A percentile compares a stretch with the other conserved stretches of the same genome.
Evolutionary conservation across 306 rosid species (phyloP).

Genomic region (Gillenia trifoliata): DNA sequence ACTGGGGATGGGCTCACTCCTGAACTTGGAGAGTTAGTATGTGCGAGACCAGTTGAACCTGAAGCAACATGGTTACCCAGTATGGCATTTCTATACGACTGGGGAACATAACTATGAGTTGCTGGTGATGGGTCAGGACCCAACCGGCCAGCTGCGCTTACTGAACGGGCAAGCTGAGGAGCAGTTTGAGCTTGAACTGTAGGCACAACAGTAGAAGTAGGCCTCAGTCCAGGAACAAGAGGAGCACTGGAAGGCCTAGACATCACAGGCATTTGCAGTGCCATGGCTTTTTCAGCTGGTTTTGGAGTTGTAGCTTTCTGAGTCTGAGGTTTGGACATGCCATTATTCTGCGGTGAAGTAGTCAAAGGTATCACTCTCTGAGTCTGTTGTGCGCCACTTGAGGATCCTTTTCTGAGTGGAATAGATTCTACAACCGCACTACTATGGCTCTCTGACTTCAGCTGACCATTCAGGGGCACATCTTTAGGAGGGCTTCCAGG

Average conservation of each 20-base stretch:
- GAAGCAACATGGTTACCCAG: slow-evolving; percentile 64
- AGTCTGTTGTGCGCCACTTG: slow-evolving; percentile 38
- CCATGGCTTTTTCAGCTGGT: slow-evolving; percentile 46
- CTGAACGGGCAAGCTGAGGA: slow-evolving; percentile 70
- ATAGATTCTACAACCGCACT: slow-evolving; percentile 34
- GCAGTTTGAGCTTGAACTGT: slow-evolving; percentile 81
- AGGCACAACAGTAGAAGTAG: slow-evolving; percentile 64
- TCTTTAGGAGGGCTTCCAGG: slow-evolving; percentile 48
- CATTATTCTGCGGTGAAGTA: slow-evolving; percentile 33
- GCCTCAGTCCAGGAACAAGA: slow-evolving; percentile 70
- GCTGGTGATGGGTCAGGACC: slow-evolving; percentile 83
- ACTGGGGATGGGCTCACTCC: slow-evolving; percentile 45
- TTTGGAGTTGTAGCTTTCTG: slow-evolving; percentile 48
- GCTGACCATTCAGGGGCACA: slow-evolving; percentile 29
- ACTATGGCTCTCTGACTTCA: slow-evolving; percentile 42
- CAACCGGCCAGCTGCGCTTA: slow-evolving; percentile 84
- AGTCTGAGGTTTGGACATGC: slow-evolving; percentile 51
- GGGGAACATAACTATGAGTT: slow-evolving; percentile 68
- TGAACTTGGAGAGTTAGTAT: slow-evolving; percentile 51
- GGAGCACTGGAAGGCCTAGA: slow-evolving; percentile 92
- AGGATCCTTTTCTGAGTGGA: slow-evolving; percentile 43
- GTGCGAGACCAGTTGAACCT: slow-evolving; percentile 47
- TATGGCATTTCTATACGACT: slow-evolving; percentile 91
- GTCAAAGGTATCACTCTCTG: slow-evolving; percentile 42
- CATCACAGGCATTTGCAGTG: slow-evolving; percentile 47